Percentiles rank a stretch among this genome's conserved stretches.
These are phyloP conservation scores for Glaciozyma antarctica DNA, from an alignment of 768 basidiomycete genomes.

Conservation along the genomic window DNA sequence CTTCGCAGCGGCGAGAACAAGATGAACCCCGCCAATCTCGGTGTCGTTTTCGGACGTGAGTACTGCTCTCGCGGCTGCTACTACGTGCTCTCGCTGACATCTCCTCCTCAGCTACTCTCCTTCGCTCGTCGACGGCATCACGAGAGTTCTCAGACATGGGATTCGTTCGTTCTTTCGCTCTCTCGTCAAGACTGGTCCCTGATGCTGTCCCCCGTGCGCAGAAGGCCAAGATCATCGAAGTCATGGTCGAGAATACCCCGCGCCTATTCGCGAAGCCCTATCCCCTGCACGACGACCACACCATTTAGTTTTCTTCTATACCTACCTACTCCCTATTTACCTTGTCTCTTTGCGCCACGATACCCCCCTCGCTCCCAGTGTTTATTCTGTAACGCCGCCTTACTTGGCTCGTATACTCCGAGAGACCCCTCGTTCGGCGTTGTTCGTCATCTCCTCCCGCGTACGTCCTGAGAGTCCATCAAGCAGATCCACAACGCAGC, in stretches of 20 bases:
- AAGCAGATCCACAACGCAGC: too few relatives aligned
- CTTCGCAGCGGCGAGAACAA: conserved; percentile 63
- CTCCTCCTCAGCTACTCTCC: background rate
- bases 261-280: conserved; percentile 14
- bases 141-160: conserved; percentile 98
- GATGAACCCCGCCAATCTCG: conserved; percentile 90
- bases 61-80: conserved; percentile 31
- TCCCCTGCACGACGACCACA: too few relatives aligned
- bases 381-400: too few relatives aligned
- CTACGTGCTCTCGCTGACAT: background rate
- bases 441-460: too few relatives aligned
- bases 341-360: too few relatives aligned
- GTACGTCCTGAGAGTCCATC: too few relatives aligned
- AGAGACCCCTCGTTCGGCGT: too few relatives aligned
- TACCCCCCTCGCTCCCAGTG: too few relatives aligned
- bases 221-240: conserved; percentile 89
- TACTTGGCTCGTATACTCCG: too few relatives aligned
- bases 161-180: conserved; percentile 40
- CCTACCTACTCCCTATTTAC: too few relatives aligned
- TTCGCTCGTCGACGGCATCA: conserved; percentile 59
- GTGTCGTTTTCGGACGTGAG: conserved; percentile 97
- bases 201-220: conserved; percentile 37
- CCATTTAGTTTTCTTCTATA: too few relatives aligned
- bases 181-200: too few relatives aligned
- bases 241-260: conserved; percentile 72